Conservation (phyloP, 1,284 basidiomycete species). For the Ceratobasidium sp. region DNA sequence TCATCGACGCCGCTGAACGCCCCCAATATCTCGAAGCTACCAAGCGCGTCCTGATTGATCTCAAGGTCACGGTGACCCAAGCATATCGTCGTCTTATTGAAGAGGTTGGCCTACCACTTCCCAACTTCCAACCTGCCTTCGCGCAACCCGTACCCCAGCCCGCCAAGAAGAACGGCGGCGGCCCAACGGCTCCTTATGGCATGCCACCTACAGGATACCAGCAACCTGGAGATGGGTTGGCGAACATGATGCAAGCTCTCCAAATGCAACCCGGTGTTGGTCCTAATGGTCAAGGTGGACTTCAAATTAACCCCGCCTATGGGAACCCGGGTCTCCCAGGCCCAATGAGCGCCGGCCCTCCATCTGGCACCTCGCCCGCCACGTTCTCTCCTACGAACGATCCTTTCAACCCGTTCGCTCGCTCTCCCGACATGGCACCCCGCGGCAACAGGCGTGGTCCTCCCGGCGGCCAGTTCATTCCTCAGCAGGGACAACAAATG, state of each 20-base stretch:
- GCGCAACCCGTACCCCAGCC: conserved; percentile 64
- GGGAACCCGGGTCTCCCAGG: conserved; percentile 48
- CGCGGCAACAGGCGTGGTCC: conserved; percentile 34
- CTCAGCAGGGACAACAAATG: conserved; percentile 31
- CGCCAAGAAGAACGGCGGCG: conserved; percentile 62
- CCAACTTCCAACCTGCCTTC: conserved; percentile 80
- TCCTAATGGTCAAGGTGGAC: conserved; percentile 47
- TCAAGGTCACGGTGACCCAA: conserved; percentile 87
- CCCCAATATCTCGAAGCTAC: conserved; percentile 78
- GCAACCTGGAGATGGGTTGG: conserved; percentile 52
- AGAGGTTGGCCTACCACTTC: conserved; percentile 89
- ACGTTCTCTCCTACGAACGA: conserved; percentile 70
- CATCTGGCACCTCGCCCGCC: conserved; percentile 51
- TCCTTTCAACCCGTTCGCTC: conserved; percentile 75
- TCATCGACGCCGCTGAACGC: conserved; percentile 74
- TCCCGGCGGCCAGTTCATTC: conserved; percentile 22
- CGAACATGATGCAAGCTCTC: conserved; percentile 84
- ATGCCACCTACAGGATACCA: conserved; percentile 62
- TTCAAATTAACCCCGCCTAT: conserved; percentile 70
- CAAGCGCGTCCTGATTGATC: conserved; percentile 82
- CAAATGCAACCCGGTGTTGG: conserved; percentile 54
- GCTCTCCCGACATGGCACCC: conserved; percentile 46
- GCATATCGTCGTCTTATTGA: conserved; percentile 93
- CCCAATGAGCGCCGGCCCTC: conserved; percentile 37
- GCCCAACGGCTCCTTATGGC: conserved; percentile 53